Evolutionary conservation across 768 basidiomycete species (phyloP).

Genomic region (Phlegmacium glaucopus): DNA sequence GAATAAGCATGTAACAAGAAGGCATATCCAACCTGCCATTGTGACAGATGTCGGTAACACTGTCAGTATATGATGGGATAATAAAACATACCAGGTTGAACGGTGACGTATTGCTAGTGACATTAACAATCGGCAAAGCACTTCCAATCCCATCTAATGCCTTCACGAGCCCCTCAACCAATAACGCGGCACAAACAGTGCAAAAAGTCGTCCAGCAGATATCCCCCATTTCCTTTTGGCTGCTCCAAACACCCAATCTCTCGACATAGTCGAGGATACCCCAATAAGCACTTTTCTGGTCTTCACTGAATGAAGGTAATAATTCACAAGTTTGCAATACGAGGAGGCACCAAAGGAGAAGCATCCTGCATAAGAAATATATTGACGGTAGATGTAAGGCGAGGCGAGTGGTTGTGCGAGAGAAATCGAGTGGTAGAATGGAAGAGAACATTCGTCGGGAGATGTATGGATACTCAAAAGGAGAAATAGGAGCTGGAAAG

Average conservation of each 20-base stretch:
- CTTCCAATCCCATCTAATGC: conserved; percentile 61
- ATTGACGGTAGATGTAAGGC: conserved; percentile 61
- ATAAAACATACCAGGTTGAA: conserved; percentile 67
- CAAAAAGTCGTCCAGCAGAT: conserved; percentile 76
- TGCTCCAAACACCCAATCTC: conserved; percentile 41
- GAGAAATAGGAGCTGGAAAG: conserved; percentile 15
- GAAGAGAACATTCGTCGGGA: conserved; percentile 29
- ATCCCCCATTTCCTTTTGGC: conserved; percentile 50
- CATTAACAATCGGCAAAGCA: conserved; percentile 31
- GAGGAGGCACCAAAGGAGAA: conserved; percentile 55
- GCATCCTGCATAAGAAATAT: conserved; percentile 53
- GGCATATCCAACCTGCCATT: conserved; percentile 64
- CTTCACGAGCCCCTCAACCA: conserved; percentile 62
- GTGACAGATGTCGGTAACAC: conserved; percentile 5
- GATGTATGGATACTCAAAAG: conserved; percentile 15
- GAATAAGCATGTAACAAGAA: conserved; percentile 76
- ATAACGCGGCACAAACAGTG: conserved; percentile 61
- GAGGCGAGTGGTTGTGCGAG: conserved; percentile 55
- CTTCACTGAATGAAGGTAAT: conserved; percentile 14
- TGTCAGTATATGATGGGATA: neutral
- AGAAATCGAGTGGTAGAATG: conserved; percentile 64
- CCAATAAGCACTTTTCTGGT: conserved; percentile 15
- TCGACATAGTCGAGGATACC: conserved; percentile 21
- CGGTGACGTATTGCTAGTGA: conserved; percentile 50
- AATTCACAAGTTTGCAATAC: conserved; percentile 51